Percentiles rank a stretch among this genome's conserved stretches.
Conservation (phyloP, 2,329 filamentous ascomycete genomes). For the Penicillium polonicum region DNA sequence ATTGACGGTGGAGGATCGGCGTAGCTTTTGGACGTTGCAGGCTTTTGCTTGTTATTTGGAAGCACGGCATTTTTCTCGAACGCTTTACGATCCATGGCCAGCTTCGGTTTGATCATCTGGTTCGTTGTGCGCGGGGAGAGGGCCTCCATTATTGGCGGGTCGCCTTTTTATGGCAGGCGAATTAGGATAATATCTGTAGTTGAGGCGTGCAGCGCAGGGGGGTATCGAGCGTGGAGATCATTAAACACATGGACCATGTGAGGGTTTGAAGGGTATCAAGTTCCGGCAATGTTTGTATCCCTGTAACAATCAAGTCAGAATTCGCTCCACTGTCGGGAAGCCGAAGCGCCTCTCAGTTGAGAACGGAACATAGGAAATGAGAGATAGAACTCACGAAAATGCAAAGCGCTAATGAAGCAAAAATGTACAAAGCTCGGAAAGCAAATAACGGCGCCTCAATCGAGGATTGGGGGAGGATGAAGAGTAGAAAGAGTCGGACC, state of each 20-base stretch:
- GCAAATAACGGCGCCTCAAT: slow-evolving; percentile 13
- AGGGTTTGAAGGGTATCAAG: slow-evolving; percentile 26
- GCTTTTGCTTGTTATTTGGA: slow-evolving; percentile 31
- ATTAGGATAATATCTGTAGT: slow-evolving; percentile 5
- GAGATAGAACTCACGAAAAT: slow-evolving; percentile 20
- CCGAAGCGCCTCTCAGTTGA: slow-evolving; percentile 12
- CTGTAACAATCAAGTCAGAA: slow-evolving; percentile 23
- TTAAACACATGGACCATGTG: slow-evolving; percentile 15
- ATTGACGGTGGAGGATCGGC: slow-evolving; percentile 46
- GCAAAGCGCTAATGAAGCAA: slow-evolving; percentile 29
- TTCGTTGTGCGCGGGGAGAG: slow-evolving; percentile 51
- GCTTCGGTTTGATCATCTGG: slow-evolving; percentile 45
- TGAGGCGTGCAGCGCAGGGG: background rate
- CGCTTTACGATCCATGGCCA: slow-evolving; percentile 40
- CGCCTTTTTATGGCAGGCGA: slow-evolving; percentile 2
- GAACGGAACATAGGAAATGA: slow-evolving; percentile 7
- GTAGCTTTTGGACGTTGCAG: slow-evolving; percentile 43
- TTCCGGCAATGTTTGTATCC: slow-evolving; percentile 27
- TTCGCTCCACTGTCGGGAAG: slow-evolving; percentile 19
- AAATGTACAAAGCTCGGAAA: slow-evolving; percentile 27
- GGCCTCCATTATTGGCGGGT: slow-evolving; percentile 45
- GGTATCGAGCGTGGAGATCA: slow-evolving; percentile 17
- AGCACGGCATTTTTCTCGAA: slow-evolving; percentile 36
- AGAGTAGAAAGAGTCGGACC: slow-evolving; percentile 22
- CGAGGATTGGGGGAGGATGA: slow-evolving; percentile 20